These are phyloP conservation scores for Ganoderma lucidum DNA, from an alignment of 1,284 basidiomycete species.

Conservation along the genomic window DNA sequence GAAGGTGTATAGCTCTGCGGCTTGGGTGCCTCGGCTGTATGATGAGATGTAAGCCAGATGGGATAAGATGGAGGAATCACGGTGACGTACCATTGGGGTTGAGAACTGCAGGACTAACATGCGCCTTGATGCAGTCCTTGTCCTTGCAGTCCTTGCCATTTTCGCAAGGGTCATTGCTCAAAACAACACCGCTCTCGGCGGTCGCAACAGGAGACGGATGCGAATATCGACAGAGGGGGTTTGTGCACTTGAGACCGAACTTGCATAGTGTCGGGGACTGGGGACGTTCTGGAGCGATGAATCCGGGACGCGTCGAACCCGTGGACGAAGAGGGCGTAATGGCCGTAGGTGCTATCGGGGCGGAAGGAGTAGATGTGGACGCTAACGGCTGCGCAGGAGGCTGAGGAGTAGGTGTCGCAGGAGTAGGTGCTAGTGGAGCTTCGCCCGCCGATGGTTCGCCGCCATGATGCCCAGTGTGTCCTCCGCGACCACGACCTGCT, in stretches of 20 bases:
- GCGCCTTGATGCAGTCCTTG: constrained; percentile 88
- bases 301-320: constrained; percentile 50
- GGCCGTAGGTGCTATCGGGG: constrained; percentile 49
- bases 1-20: constrained; percentile 42
- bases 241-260: constrained; percentile 88
- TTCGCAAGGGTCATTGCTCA: constrained; percentile 90
- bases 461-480: constrained; percentile 34
- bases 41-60: constrained; percentile 15
- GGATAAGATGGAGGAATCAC: constrained; percentile 7
- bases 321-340: constrained; percentile 39
- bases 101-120: constrained; percentile 85
- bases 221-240: constrained; percentile 85
- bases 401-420: constrained; percentile 21
- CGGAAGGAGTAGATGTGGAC: constrained; percentile 27
- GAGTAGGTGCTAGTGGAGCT: constrained; percentile 10
- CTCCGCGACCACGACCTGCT: constrained; percentile 44
- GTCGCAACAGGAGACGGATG: constrained; percentile 95
- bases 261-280: constrained; percentile 91
- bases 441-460: constrained; percentile 21
- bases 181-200: constrained; percentile 89
- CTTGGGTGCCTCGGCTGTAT: constrained; percentile 51
- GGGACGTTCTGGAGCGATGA: constrained; percentile 75
- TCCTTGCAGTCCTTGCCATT: constrained; percentile 88
- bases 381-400: constrained; percentile 30
- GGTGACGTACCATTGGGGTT: constrained; percentile 61